Evolutionary conservation across 352 stramenopile genomes (phyloP), one percentile per base, ranked within the genome.

Genomic region (Globisporangium radiosum): DNA sequence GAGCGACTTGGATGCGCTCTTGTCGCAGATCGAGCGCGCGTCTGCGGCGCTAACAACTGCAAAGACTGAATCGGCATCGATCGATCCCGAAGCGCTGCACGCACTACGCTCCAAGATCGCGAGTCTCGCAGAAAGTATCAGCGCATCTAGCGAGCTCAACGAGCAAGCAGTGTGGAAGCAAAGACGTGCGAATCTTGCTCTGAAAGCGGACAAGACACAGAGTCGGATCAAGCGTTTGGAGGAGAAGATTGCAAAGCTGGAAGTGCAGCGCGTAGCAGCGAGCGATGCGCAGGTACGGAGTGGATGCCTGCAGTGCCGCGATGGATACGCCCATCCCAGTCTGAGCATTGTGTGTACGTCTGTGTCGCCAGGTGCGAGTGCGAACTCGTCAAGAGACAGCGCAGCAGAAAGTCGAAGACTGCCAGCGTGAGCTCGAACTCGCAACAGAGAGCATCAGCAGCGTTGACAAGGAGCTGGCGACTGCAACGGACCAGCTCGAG

Each of bases 191-290:
- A 50, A 50, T 5, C 53, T 37, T 40, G 25, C 53, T 10, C 25
- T 10, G 13, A 33, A 48, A 39, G 43, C n/a, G 36, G 37, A 6
- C 7, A 58, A 50, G 36, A 25, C n/a, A 6, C 17, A 51, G 9
- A 50, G 15, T 17, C 43, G 25, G 15, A 58, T 50, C n/a, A 43
- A 37, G 39, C 47, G n/a, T 5, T 11, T 43, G 13, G 43, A 58
- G 17, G 17, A 58, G 43, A 58, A n/a, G 53, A 50, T 50, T 37
- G 19, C 39, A 39, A 37, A 58, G 19, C 43, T 50, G 3, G 4
- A 48, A 10, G 19, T n/a, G 36, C 39, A 58, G 19, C 39, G 14
- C 19, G 11, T n/a, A n/a, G 11, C 19, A n/a, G 9, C 25, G 19
- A 58, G 38, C 6, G 15, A 39, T 10, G 11, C 50, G 37, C 50